Evolutionary conservation across 1,139 yeast genomes (phyloP), one percentile per base, ranked within the genome.

Genomic region (Nakaseomyces sp.): DNA sequence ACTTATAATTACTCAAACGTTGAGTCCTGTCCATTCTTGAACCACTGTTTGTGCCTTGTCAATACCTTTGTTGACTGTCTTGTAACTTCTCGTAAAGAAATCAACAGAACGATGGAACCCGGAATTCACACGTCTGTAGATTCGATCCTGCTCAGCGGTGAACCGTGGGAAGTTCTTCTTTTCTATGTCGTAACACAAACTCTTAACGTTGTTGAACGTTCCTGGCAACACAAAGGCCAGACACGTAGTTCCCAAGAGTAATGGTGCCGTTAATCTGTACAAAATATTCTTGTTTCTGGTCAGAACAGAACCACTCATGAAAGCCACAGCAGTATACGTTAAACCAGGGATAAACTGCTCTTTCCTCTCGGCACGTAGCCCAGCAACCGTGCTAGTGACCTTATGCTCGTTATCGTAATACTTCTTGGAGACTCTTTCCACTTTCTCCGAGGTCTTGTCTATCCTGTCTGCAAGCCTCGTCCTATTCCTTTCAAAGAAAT

Each of bases 321-420:
- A 73, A n/a, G 89, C 91, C 36, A 88, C 77, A 10, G 77, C 58
- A 22, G 86, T 71, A 58, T 85, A 88, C 22, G 86, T 67, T 4
- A 81, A 67, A 47, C 86, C 87, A 9, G 96, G 95, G 40, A 84
- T 69, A 43, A 89, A 66, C 48, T 79, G 85, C 64, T 88, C 97
- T 43, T 74, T 69, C 51, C 73, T 79, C 53, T 78, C 76, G 1
- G 59, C 54, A 63, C 84, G 91, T 52, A 91, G 71, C 17, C 71
- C 71, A 24, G 91, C 75, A 15, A 88, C 67, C 1, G 94, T 81
- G 26, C 72, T 61, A 6, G 88, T 76, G 41, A 87, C 77, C 47
- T 72, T 68, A 56, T 80, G 73, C 65, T 89, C 96, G 5, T 76
- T 74, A 22, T 68, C 64, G 52, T 81, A 73, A 54, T 77, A 79